Percentiles rank a stretch among this genome's conserved stretches.
Evolutionary conservation across 1,139 yeast genomes (phyloP).

Genomic region (Suhomyces yuchorum): DNA sequence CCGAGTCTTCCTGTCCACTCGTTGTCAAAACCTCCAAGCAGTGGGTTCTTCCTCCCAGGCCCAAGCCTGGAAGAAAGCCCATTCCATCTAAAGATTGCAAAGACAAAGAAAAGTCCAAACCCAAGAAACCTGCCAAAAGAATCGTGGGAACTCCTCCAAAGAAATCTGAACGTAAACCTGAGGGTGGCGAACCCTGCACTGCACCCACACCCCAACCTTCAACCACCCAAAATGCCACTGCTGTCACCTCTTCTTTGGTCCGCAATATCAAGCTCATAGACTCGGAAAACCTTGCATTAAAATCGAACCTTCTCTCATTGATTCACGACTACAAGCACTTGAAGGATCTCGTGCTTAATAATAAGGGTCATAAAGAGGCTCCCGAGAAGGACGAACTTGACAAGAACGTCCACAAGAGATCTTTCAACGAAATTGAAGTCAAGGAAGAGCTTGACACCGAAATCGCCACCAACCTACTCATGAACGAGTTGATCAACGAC

Average conservation of each 20-base stretch:
- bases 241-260: conserved; percentile 7
- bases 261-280: conserved; percentile 34
- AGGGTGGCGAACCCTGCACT: not conserved
- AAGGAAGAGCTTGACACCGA: conserved; percentile 12
- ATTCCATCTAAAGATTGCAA: conserved; percentile 15
- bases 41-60: conserved; percentile 32
- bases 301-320: conserved; percentile 38
- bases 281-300: conserved; percentile 40
- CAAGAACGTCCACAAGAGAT: conserved; percentile 26
- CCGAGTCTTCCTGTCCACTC: conserved; percentile 12
- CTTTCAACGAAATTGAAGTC: conserved; percentile 27
- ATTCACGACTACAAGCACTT: conserved; percentile 48
- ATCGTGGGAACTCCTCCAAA: conserved; percentile 8
- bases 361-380: conserved; percentile 16
- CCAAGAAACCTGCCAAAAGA: conserved; percentile 9
- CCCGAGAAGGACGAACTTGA: conserved; percentile 12
- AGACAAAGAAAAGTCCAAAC: conserved; percentile 8
- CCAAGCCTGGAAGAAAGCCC: conserved; percentile 26
- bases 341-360: conserved; percentile 34
- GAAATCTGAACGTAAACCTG: not conserved
- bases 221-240: conserved; percentile 1
- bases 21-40: conserved; percentile 25
- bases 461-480: conserved; percentile 20
- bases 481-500: conserved; percentile 31
- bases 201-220: not conserved